These are phyloP conservation scores for Exophiala viscosa DNA, from an alignment of 2,329 filamentous ascomycete genomes.

Conservation along the genomic window DNA sequence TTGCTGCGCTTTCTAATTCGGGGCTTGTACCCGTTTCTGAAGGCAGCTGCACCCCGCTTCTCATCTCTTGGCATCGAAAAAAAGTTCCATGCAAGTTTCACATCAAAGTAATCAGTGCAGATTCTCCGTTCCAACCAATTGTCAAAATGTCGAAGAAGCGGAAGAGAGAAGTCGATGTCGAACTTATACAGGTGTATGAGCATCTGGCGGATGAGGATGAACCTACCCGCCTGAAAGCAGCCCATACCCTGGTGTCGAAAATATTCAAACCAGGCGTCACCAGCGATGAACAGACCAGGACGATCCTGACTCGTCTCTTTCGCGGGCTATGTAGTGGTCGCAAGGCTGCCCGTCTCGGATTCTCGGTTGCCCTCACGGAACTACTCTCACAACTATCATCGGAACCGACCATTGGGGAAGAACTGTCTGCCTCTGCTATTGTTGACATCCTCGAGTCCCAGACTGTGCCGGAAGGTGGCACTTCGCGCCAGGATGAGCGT, in stretches of 20 bases:
- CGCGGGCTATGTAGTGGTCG: constrained; percentile 84
- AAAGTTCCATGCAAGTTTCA: not conserved
- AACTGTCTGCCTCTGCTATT: constrained; percentile 37
- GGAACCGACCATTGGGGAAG: constrained; percentile 33
- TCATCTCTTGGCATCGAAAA: not conserved
- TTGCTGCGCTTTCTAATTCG: not conserved
- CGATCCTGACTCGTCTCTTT: constrained; percentile 62
- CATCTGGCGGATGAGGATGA: constrained; percentile 47
- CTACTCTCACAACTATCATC: constrained; percentile 66
- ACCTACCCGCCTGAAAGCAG: constrained; percentile 45
- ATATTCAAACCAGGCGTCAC: constrained; percentile 41
- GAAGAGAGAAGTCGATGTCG: constrained; percentile 37
- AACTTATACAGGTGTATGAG: constrained; percentile 48
- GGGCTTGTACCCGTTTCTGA: not conserved
- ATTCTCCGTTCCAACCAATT: not conserved
- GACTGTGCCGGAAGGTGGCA: constrained; percentile 51
- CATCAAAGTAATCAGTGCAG: not conserved
- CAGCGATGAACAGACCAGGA: constrained; percentile 40
- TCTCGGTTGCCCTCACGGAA: constrained; percentile 83
- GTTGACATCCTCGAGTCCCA: constrained; percentile 52
- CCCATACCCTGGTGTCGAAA: constrained; percentile 41
- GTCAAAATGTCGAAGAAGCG: constrained; percentile 23
- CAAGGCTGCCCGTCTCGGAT: constrained; percentile 83
- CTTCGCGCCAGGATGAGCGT: constrained; percentile 69
- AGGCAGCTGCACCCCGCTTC: too few relatives aligned